Conservation (phyloP, 805 yeast genomes). For the Groenewaldozyma salmanticensis region DNA sequence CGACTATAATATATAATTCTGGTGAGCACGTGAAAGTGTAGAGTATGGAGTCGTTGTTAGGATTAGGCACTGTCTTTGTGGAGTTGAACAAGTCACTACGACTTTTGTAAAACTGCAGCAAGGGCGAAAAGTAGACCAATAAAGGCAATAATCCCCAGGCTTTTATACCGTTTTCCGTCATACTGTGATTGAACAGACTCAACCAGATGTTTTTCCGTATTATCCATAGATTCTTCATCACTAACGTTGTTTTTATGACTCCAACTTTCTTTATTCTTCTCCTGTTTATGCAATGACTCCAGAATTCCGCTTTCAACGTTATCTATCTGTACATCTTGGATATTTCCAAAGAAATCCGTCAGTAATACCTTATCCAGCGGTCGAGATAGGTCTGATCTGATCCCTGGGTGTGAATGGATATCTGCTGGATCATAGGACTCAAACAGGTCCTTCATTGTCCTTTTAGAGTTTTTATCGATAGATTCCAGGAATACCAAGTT, state of each 20-base stretch:
- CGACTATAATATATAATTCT: too few relatives aligned
- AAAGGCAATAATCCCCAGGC: not conserved
- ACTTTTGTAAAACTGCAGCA: not conserved
- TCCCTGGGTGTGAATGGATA: conserved; percentile 91
- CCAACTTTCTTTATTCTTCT: too few relatives aligned
- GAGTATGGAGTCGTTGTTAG: too few relatives aligned
- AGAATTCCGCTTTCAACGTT: conserved; percentile 24
- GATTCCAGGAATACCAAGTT: conserved; percentile 81
- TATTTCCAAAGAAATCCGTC: conserved; percentile 92
- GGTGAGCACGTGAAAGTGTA: too few relatives aligned
- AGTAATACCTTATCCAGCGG: conserved; percentile 59
- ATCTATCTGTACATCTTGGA: conserved; percentile 68
- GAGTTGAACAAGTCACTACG: too few relatives aligned
- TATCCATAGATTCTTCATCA: too few relatives aligned
- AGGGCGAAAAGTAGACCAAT: not conserved
- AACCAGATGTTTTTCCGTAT: too few relatives aligned
- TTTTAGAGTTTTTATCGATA: conserved; percentile 63
- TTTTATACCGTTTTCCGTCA: not conserved
- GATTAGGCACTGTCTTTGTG: too few relatives aligned
- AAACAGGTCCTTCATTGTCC: conserved; percentile 74
- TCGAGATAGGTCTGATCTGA: conserved; percentile 66
- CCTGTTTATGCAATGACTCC: too few relatives aligned
- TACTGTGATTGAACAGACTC: not conserved
- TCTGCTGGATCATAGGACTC: conserved; percentile 75
- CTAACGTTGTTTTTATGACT: too few relatives aligned